A percentile compares a stretch with the other conserved stretches of the same genome.
Evolutionary conservation across 2,329 filamentous ascomycete species (phyloP).

Genomic region (Pseudogymnoascus sp.): DNA sequence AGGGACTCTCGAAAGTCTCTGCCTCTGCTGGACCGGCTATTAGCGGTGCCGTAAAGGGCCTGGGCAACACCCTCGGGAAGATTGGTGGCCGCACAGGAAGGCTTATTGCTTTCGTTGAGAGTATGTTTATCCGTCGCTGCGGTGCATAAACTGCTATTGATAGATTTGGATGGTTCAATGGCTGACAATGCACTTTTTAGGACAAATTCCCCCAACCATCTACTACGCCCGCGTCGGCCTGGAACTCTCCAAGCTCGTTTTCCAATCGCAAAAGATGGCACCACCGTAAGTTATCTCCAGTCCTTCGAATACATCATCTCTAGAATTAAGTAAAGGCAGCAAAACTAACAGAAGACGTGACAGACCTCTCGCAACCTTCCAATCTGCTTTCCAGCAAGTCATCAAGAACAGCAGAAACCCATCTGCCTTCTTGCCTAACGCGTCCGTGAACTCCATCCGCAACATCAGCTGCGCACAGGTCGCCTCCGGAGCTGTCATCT

Average conservation of each 20-base stretch:
- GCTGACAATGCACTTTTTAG: slow-evolving; percentile 36
- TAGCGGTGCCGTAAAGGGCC: slow-evolving; percentile 60
- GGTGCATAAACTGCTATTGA: slow-evolving; percentile 12
- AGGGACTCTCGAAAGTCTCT: slow-evolving; percentile 75
- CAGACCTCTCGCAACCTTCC: slow-evolving; percentile 73
- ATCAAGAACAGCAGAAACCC: slow-evolving; percentile 66
- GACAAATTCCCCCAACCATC: slow-evolving; percentile 72
- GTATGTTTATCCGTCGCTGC: slow-evolving; percentile 48
- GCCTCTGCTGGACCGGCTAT: slow-evolving; percentile 73
- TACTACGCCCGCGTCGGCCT: slow-evolving; percentile 89
- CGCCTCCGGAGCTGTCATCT: slow-evolving; percentile 64
- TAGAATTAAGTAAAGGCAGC: neutral
- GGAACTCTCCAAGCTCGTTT: slow-evolving; percentile 82
- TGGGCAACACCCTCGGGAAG: slow-evolving; percentile 59
- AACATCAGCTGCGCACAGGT: slow-evolving; percentile 65
- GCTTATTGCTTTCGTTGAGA: slow-evolving; percentile 72
- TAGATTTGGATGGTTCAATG: slow-evolving; percentile 13
- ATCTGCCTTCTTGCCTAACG: slow-evolving; percentile 42
- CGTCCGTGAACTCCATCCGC: slow-evolving; percentile 50
- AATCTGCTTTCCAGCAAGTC: slow-evolving; percentile 73
- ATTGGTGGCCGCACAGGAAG: slow-evolving; percentile 77
- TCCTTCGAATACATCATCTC: neutral
- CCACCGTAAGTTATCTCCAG: slow-evolving; percentile 67
- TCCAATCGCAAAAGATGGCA: slow-evolving; percentile 81
- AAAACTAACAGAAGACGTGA: neutral